Conservation (phyloP, 176 grass and related monocot genomes). For the Urochloa ruziziensis region DNA sequence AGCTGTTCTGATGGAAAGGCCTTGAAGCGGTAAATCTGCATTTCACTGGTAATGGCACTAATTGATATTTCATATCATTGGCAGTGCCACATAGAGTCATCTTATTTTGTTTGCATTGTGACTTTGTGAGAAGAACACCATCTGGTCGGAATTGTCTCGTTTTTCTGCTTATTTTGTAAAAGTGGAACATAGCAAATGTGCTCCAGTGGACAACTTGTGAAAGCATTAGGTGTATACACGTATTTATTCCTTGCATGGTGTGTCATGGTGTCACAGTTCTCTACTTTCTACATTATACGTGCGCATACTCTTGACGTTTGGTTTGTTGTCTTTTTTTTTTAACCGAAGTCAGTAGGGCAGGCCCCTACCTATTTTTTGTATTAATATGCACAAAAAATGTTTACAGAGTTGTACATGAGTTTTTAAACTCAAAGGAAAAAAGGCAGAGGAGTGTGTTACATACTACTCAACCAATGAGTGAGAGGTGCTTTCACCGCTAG, state of each 20-base stretch:
- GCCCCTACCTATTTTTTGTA: too few species aligned
- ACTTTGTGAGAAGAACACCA: not conserved
- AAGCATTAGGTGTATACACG: not conserved
- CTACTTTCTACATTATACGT: constrained; percentile 1
- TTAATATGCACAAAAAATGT: too few species aligned
- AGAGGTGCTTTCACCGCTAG: too few species aligned
- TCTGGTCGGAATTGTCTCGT: not conserved
- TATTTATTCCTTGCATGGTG: not conserved
- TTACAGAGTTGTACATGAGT: too few species aligned
- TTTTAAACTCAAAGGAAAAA: too few species aligned
- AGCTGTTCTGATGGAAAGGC: constrained; percentile 2
- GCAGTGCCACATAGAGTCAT: not conserved
- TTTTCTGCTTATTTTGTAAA: not conserved
- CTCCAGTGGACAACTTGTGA: not conserved
- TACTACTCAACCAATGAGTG: too few species aligned
- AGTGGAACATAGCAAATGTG: not conserved
- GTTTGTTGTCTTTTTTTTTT: too few species aligned
- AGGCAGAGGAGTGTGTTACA: too few species aligned
- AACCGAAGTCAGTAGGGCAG: too few species aligned
- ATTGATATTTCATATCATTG: not conserved
- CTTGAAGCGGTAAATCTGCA: constrained; percentile 7
- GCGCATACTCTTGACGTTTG: constrained; percentile 1
- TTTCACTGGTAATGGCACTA: constrained; percentile 20
- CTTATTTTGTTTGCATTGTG: constrained; percentile 4
- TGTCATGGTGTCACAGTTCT: not conserved